Percentiles rank a stretch among this genome's conserved stretches.
phyloP scores from a whole-genome alignment of 768 basidiomycete species.

The Candolleomyces eurysporus region DNA sequence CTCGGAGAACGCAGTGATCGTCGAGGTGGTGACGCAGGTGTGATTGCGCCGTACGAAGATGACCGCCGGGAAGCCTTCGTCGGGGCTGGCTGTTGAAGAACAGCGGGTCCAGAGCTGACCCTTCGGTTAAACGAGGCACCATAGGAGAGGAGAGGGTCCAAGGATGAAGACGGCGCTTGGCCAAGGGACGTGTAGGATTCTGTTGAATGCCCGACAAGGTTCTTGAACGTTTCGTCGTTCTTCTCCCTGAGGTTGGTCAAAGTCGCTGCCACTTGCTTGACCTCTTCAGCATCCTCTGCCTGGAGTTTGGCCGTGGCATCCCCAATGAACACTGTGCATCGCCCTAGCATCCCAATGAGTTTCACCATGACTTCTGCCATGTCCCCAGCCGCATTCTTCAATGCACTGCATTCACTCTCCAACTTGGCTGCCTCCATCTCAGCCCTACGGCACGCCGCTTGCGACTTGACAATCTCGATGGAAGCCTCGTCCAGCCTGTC shows the following conservation, averaged over 20 bases:
- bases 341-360: slow-evolving; percentile 78
- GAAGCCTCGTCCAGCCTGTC: slow-evolving; percentile 74
- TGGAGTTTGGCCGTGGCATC: slow-evolving; percentile 48
- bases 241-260: slow-evolving; percentile 57
- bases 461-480: slow-evolving; percentile 68
- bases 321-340: slow-evolving; percentile 70
- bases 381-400: slow-evolving; percentile 57
- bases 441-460: slow-evolving; percentile 60
- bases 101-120: slow-evolving; percentile 49
- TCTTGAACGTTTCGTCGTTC: slow-evolving; percentile 69
- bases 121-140: slow-evolving; percentile 46
- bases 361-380: slow-evolving; percentile 68
- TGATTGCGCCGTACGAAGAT: slow-evolving; percentile 38
- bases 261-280: slow-evolving; percentile 48
- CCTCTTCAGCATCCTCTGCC: slow-evolving; percentile 29
- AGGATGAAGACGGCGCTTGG: slow-evolving; percentile 16
- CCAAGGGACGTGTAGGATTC: slow-evolving; percentile 42
- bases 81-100: slow-evolving; percentile 30
- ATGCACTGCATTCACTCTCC: slow-evolving; percentile 61
- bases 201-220: slow-evolving; percentile 66
- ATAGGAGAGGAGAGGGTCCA: slow-evolving; percentile 49
- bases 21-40: slow-evolving; percentile 53
- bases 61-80: slow-evolving; percentile 33
- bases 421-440: slow-evolving; percentile 71
- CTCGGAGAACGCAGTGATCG: slow-evolving; percentile 56